Evolutionary conservation across 495 filamentous ascomycete genomes (phyloP).

Genomic region (Hypomontagnella monticulosa): DNA sequence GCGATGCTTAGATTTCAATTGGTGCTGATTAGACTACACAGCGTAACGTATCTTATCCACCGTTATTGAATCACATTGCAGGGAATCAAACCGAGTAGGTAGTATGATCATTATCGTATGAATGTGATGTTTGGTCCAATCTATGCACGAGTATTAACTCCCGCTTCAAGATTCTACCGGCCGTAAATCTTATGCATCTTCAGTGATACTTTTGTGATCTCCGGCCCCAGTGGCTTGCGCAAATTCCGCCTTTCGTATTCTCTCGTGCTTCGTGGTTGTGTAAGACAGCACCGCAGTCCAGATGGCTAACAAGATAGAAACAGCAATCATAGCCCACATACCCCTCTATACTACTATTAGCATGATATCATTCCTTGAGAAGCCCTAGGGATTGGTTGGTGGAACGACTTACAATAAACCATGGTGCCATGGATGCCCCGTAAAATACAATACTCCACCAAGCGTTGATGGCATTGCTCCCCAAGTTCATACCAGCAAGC

Average conservation of each 20-base stretch:
- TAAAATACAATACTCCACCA: conserved; percentile 76
- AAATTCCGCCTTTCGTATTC: conserved; percentile 36
- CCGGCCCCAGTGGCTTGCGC: conserved; percentile 10
- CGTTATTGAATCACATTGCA: no score
- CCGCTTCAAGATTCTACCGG: background rate
- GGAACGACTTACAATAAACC: conserved; percentile 58
- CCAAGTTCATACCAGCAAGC: conserved; percentile 66
- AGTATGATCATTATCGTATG: no score
- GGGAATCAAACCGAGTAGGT: no score
- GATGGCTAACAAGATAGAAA: conserved; percentile 58
- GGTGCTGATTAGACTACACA: no score
- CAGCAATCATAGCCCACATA: conserved; percentile 69
- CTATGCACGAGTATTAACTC: background rate
- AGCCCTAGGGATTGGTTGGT: no score
- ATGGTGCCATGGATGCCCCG: conserved; percentile 64
- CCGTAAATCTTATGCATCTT: conserved; percentile 21
- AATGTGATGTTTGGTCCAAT: no score
- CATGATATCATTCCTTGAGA: background rate
- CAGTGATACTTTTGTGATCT: conserved; percentile 18
- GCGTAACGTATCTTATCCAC: no score
- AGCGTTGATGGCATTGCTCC: conserved; percentile 64
- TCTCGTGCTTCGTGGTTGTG: conserved; percentile 48
- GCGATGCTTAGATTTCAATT: no score
- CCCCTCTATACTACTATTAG: conserved; percentile 50
- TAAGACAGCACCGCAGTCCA: conserved; percentile 62